A percentile compares a stretch with the other conserved stretches of the same genome.
Evolutionary conservation across 75 land plant genomes (phyloP).

Genomic region (Sequoia sempervirens): DNA sequence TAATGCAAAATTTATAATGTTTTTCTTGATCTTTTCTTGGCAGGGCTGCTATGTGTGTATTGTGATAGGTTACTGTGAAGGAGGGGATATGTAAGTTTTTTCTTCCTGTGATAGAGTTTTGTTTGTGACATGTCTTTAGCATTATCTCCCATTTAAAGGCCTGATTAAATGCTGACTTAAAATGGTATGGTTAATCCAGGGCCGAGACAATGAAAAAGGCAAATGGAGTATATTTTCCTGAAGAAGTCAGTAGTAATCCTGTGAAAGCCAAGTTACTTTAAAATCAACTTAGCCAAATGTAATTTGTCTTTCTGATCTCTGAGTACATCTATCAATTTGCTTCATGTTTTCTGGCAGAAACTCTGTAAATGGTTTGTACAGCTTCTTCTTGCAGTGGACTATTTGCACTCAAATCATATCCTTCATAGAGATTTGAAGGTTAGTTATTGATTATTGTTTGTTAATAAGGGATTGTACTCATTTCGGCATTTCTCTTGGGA

Average conservation of each 20-base stretch:
- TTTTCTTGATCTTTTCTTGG: not conserved
- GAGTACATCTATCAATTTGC: not conserved
- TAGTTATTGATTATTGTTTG: not conserved
- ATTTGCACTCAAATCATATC: slow-evolving; percentile 74
- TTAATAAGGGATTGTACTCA: not conserved
- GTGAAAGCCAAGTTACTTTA: not conserved
- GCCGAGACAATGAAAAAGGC: slow-evolving; percentile 85
- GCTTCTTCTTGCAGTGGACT: slow-evolving; percentile 73
- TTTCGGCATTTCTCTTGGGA: not conserved
- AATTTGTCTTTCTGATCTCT: not conserved
- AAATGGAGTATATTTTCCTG: slow-evolving; percentile 75
- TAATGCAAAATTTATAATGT: not conserved
- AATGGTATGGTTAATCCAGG: slow-evolving; percentile 33
- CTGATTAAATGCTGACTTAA: not conserved
- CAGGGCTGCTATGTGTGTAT: slow-evolving; percentile 99
- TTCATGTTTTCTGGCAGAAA: slow-evolving; percentile 31
- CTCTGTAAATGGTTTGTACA: slow-evolving; percentile 65
- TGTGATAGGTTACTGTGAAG: slow-evolving; percentile 92
- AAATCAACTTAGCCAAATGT: not conserved
- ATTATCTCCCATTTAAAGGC: not conserved
- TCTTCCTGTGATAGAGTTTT: not conserved
- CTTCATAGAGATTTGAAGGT: slow-evolving; percentile 92
- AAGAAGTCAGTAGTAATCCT: slow-evolving; percentile 60
- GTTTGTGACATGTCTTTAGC: not conserved
- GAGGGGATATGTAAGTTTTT: slow-evolving; percentile 92